Percentiles rank a stretch among this genome's conserved stretches.
These are phyloP conservation scores for Przewalskia tangutica DNA, from an alignment of 257 asterid genomes.

Conservation along the genomic window DNA sequence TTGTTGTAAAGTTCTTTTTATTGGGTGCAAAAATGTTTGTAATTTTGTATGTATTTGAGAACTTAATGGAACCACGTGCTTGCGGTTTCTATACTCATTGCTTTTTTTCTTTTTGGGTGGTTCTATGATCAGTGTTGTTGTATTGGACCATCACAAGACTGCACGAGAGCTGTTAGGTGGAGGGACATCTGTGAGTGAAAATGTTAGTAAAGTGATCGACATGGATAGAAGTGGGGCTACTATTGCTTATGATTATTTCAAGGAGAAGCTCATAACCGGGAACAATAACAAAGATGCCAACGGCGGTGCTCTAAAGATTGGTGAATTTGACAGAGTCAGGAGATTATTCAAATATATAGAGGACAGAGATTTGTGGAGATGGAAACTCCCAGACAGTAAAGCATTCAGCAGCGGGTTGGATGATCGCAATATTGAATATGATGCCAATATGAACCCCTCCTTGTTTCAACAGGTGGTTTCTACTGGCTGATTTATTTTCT, in stretches of 20 bases:
- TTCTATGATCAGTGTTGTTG: slow-evolving; percentile 44
- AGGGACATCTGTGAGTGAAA: slow-evolving; percentile 37
- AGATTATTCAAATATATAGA: slow-evolving; percentile 73
- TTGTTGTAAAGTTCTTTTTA: no score
- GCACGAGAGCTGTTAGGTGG: slow-evolving; percentile 58
- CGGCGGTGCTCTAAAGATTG: slow-evolving; percentile 1
- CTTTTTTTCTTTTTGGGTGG: background rate
- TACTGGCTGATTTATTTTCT: background rate
- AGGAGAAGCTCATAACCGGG: slow-evolving; percentile 43
- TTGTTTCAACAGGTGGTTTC: slow-evolving; percentile 72
- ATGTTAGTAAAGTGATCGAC: slow-evolving; percentile 61
- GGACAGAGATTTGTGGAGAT: slow-evolving; percentile 90
- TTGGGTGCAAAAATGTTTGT: background rate
- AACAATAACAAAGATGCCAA: slow-evolving; percentile 11
- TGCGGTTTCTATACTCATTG: background rate
- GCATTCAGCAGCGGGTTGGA: slow-evolving; percentile 89
- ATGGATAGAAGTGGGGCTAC: slow-evolving; percentile 93
- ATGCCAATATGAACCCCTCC: slow-evolving; percentile 48
- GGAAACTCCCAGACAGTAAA: slow-evolving; percentile 71
- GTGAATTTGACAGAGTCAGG: slow-evolving; percentile 45
- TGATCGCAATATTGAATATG: slow-evolving; percentile 62
- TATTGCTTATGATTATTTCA: slow-evolving; percentile 83
- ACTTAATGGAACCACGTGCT: background rate
- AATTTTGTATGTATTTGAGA: background rate
- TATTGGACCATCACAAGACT: slow-evolving; percentile 91